Evolutionary conservation across 805 yeast species (phyloP).

Genomic region (Candida tallmaniae): DNA sequence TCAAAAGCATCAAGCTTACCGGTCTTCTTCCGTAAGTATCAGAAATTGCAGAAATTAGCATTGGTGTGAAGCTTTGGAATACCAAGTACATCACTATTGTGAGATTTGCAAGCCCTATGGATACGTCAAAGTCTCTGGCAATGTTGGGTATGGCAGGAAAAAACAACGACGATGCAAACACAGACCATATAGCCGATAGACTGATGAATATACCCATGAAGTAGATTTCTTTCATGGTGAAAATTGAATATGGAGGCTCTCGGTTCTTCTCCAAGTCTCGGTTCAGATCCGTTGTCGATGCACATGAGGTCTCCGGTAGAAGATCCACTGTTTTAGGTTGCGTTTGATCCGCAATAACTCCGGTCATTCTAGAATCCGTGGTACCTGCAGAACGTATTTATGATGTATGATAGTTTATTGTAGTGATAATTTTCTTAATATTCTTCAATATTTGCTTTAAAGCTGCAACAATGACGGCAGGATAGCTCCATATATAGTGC

Average conservation of each 20-base stretch:
- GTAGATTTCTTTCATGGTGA: conserved; percentile 36
- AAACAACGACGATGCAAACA: conserved; percentile 69
- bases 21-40: conserved; percentile 73
- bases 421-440: too few relatives aligned
- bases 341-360: too few relatives aligned
- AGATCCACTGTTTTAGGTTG: too few relatives aligned
- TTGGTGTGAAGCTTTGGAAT: conserved; percentile 71
- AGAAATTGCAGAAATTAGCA: conserved; percentile 58
- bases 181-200: conserved; percentile 55
- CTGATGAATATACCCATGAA: conserved; percentile 35
- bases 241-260: conserved; percentile 25
- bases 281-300: too few relatives aligned
- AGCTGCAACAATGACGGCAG: too few relatives aligned
- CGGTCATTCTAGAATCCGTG: too few relatives aligned
- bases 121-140: conserved; percentile 46
- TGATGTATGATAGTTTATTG: too few relatives aligned
- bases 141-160: conserved; percentile 67
- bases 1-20: conserved; percentile 46
- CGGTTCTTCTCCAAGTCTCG: too few relatives aligned
- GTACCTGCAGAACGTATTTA: too few relatives aligned
- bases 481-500: too few relatives aligned
- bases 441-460: too few relatives aligned
- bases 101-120: conserved; percentile 55
- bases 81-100: conserved; percentile 71
- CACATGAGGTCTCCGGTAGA: too few relatives aligned